These are phyloP conservation scores for Leccinum variicolor DNA, from an alignment of 768 basidiomycete genomes.

Conservation along the genomic window DNA sequence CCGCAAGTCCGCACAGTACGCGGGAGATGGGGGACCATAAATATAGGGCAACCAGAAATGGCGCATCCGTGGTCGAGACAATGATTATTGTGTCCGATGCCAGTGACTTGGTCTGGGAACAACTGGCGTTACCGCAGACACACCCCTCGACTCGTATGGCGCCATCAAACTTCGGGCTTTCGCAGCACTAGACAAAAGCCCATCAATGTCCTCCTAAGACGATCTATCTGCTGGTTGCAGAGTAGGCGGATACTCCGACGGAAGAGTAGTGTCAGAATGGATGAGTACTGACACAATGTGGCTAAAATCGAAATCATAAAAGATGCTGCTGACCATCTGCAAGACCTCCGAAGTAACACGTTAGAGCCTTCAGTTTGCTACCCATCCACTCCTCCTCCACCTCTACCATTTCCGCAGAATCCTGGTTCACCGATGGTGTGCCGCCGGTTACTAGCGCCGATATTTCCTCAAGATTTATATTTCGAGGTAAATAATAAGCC, in stretches of 20 bases:
- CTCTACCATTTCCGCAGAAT: conserved; percentile 61
- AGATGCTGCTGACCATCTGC: conserved; percentile 62
- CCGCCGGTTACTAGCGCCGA: conserved; percentile 41
- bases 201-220: not conserved
- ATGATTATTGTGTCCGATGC: not conserved
- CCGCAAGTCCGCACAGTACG: not conserved
- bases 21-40: not conserved
- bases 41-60: not conserved
- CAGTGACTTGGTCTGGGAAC: too few species aligned
- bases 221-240: not conserved
- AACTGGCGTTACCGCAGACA: not conserved
- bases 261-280: not conserved
- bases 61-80: not conserved
- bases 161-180: not conserved
- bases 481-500: conserved; percentile 88
- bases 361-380: conserved; percentile 87
- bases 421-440: not conserved
- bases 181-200: not conserved
- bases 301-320: conserved; percentile 34
- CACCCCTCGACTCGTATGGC: too few species aligned
- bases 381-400: conserved; percentile 98
- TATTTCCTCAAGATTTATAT: conserved; percentile 72
- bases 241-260: not conserved
- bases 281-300: not conserved
- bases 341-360: conserved; percentile 91